These are phyloP conservation scores for Arachis stenosperma DNA, from an alignment of 306 rosid genomes.

Conservation along the genomic window DNA sequence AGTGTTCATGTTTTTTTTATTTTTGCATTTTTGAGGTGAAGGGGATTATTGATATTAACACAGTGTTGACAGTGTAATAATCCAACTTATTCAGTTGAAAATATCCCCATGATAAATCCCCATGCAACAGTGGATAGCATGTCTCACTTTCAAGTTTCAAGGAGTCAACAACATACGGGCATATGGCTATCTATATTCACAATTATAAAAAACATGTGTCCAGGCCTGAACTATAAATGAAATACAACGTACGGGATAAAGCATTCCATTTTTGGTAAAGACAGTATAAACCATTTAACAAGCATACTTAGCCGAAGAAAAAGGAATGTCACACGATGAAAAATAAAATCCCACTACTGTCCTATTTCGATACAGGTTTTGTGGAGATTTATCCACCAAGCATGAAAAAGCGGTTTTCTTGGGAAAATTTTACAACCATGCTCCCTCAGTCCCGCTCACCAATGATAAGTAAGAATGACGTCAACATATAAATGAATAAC, in stretches of 20 bases:
- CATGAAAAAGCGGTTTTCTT: not conserved
- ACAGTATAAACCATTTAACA: constrained; percentile 9
- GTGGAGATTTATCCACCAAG: constrained; percentile 16
- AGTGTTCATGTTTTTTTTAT: too few species aligned
- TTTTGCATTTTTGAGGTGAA: too few species aligned
- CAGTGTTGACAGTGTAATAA: too few species aligned
- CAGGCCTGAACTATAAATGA: not conserved
- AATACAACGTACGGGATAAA: not conserved
- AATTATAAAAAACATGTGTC: constrained; percentile 19
- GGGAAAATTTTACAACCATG: not conserved
- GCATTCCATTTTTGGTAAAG: not conserved
- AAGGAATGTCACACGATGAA: constrained; percentile 5
- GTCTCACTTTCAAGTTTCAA: not conserved
- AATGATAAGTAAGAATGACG: too few species aligned
- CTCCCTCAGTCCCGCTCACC: not conserved
- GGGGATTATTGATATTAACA: too few species aligned
- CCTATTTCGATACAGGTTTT: not conserved
- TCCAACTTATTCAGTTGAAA: too few species aligned
- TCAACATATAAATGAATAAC: not conserved
- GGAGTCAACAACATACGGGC: not conserved
- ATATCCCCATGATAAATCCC: not conserved
- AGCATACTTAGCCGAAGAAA: not conserved
- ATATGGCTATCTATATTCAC: not conserved
- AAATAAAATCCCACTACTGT: not conserved
- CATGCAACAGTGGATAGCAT: not conserved